A percentile compares a stretch with the other conserved stretches of the same genome.
These are phyloP conservation scores for Colletotrichum tofieldiae DNA, from an alignment of 2,329 filamentous ascomycete species.

Conservation along the genomic window DNA sequence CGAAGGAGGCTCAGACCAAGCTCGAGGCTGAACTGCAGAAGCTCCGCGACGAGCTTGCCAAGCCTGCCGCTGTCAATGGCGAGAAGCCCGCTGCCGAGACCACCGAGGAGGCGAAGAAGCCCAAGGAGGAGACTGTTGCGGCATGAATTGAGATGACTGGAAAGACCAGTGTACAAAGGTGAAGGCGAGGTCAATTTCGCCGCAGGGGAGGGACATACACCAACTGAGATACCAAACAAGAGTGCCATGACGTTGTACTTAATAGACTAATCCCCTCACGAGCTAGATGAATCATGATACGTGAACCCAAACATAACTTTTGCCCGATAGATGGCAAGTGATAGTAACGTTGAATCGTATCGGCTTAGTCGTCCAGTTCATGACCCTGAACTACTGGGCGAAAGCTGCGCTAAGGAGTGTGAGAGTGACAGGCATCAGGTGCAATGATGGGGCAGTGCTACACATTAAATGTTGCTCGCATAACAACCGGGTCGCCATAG, in stretches of 20 bases:
- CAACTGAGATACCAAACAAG: slow-evolving; percentile 27
- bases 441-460: no score
- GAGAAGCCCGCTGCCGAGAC: slow-evolving; percentile 54
- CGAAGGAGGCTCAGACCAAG: slow-evolving; percentile 40
- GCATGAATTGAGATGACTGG: slow-evolving; percentile 18
- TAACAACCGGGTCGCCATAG: no score
- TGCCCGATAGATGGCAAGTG: background rate
- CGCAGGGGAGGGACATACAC: slow-evolving; percentile 2
- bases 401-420: background rate
- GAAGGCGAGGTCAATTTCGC: slow-evolving; percentile 1
- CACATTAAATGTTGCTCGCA: no score
- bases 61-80: slow-evolving; percentile 56
- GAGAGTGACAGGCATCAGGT: no score
- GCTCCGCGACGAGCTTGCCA: slow-evolving; percentile 50
- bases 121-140: slow-evolving; percentile 44
- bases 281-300: slow-evolving; percentile 34
- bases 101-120: slow-evolving; percentile 31
- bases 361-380: background rate
- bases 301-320: background rate
- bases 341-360: no score
- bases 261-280: slow-evolving; percentile 33
- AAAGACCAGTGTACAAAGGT: slow-evolving; percentile 31
- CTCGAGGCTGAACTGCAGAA: slow-evolving; percentile 47
- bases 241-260: slow-evolving; percentile 29
- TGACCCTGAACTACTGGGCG: background rate